Conservation (phyloP, 371 early-diverging fungal species). For the Mucor saturninus region DNA sequence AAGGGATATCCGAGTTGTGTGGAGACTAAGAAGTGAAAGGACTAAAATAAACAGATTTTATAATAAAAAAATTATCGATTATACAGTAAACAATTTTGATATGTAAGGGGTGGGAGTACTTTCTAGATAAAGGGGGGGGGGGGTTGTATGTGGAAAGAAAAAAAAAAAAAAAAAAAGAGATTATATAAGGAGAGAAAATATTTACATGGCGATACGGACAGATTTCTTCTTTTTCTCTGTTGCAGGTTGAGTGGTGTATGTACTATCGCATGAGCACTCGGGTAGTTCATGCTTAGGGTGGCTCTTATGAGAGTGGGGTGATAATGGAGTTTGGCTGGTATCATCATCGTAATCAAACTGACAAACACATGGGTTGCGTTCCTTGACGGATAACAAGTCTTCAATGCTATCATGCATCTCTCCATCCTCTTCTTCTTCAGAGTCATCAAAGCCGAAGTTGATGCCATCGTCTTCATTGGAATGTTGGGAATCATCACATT, state of each 20-base stretch:
- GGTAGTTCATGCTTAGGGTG: conserved; percentile 9
- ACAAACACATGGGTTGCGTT: conserved; percentile 24
- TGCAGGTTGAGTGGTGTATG: conserved; percentile 16
- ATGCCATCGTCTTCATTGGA: conserved; percentile 11
- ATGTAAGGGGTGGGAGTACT: no score
- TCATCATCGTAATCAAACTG: conserved; percentile 17
- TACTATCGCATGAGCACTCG: conserved; percentile 26
- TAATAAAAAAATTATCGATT: no score
- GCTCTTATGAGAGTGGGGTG: not conserved
- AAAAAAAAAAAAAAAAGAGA: not conserved
- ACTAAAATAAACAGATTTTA: no score
- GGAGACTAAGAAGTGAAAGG: no score
- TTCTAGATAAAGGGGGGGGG: not conserved
- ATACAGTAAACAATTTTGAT: no score
- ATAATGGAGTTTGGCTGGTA: not conserved
- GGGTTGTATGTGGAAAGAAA: not conserved
- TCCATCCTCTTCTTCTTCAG: conserved; percentile 4
- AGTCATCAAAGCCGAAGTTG: conserved; percentile 27
- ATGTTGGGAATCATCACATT: conserved; percentile 8
- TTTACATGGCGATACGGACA: conserved; percentile 35
- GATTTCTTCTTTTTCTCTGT: conserved; percentile 31
- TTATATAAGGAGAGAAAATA: conserved; percentile 5
- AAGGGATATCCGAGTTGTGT: no score
- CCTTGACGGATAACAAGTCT: conserved; percentile 9
- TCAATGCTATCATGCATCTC: conserved; percentile 17